Evolutionary conservation across 73 alveolate species (phyloP), one percentile per base, ranked within the genome.

Genomic region (Tetrahymena thermophila): DNA sequence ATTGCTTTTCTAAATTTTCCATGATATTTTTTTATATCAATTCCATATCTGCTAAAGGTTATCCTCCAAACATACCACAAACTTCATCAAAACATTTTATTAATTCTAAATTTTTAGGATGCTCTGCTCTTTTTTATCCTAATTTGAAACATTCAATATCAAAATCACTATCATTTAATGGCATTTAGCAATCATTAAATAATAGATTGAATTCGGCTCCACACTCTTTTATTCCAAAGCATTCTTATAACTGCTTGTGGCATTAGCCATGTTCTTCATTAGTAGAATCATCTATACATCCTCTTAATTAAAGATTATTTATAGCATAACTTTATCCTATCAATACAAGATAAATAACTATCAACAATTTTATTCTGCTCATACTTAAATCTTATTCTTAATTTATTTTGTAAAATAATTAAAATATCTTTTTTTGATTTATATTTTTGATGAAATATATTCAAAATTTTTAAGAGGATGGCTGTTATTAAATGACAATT

Each of bases 1-100:
- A n/a, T 71, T 71, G 31, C 8, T n/a, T 71, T 71, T 71, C 89
- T 71, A 71, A 31, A 8, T 17, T 71, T 31, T 71, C 38, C 89
- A 71, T 71, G 23, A 71, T 71, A n/a, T 71, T 71, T 31, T n/a
- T 71, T 71, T 71, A 17, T n/a, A 71, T 23, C 11, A 6, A 25
- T 31, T 71, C 89, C 89, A 71, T 8, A 71, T 71, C 37, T 4
- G 89, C 89, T 0, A 42, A 71, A 31, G 89, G 89, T n/a, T 71
- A 71, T 71, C 89, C 89, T 28, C 89, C 89, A 71, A 71, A 71
- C 89, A 71, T 71, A 71, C 89, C 89, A 71, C 89, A 71, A 71
- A 71, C 89, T 71, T 71, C 89, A 71, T 71, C 89, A 71, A 71
- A 71, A 8, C 89, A 71, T 71, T 71, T 71, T 71, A 31, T 28